Evolutionary conservation across 2,329 filamentous ascomycete genomes (phyloP).

Genomic region (Colletotrichum musicola): DNA sequence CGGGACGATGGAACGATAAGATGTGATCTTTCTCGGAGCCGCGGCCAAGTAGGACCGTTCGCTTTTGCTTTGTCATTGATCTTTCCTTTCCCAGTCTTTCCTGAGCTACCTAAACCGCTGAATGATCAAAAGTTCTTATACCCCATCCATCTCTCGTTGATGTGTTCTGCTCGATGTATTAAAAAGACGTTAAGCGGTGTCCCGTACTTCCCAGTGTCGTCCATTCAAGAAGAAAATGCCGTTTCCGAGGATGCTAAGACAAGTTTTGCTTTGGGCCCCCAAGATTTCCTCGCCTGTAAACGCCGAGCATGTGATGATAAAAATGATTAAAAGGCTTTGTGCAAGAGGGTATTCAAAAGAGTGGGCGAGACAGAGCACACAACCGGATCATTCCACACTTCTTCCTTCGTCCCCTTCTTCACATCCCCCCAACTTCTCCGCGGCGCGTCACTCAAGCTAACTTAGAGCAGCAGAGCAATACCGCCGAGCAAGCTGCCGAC

Average conservation of each 20-base stretch:
- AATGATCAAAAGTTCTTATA: neutral
- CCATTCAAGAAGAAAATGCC: conserved; percentile 10
- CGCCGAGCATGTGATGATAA: conserved; percentile 31
- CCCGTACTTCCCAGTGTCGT: neutral
- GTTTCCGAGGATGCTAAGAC: neutral
- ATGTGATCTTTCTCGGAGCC: neutral
- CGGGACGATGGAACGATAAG: neutral
- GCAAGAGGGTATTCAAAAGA: conserved; percentile 35
- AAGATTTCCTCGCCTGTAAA: conserved; percentile 19
- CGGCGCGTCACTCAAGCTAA: neutral
- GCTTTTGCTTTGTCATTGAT: neutral
- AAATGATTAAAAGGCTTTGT: conserved; percentile 19
- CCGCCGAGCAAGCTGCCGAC: conserved; percentile 54
- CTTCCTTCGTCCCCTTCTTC: neutral
- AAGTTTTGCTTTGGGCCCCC: neutral
- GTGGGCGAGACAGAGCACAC: conserved; percentile 34
- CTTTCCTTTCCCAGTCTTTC: neutral
- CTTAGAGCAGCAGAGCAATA: conserved; percentile 52
- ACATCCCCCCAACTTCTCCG: too few species aligned
- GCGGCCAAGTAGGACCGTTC: neutral
- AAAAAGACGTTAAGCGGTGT: conserved; percentile 30
- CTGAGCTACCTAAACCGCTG: conserved; percentile 7
- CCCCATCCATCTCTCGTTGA: neutral
- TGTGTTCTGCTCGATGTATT: conserved; percentile 30
- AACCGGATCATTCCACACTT: too few species aligned